Base-by-base conservation (phyloP, 2,329 filamentous ascomycete species). In the Pezicula rhizophila region DNA sequence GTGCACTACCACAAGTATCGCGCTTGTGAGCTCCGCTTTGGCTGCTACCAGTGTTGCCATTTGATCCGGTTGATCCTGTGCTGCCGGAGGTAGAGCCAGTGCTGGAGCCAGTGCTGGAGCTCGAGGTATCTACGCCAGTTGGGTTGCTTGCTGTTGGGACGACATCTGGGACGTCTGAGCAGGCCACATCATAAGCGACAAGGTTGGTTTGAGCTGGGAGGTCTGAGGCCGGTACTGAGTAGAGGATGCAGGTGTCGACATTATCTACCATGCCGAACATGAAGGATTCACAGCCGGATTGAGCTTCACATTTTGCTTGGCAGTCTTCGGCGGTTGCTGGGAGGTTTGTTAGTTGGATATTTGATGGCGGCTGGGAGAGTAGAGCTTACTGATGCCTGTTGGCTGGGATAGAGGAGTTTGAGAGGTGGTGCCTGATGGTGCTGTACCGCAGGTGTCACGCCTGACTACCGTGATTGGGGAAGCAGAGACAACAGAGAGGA, bases 161-260 rank as follows among this genome's bases (percentile, higher is more conserved):
- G 26, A 48, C 46, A 15, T 14, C 8, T 23, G 46, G 46, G 23
- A 48, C 26, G 15, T 39, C 44, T 7, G 46, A 20, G 17, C 46
- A 48, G 20, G 38, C 46, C 10, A 43, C 43, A 31, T 48, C 46
- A 35, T 48, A 48, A 25, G 46, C 46, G 14, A 48, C 38, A 11
- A 48, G 46, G 39, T 48, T 43, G 46, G 20, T 43, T 35, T 48
- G 46, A 43, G 46, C 25, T 14, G 56, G 56, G n/a, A 58, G 42
- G 2, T 49, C 51, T 12, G 56, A 38, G 37, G 56, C 56, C 4
- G 56, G 23, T 2, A 58, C 55, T 8, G 52, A 50, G 51, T 51
- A 58, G 38, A 57, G 53, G 26, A 57, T 56, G 46, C 56, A 58
- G 34, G 55, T 35, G 31, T 41, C 41, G 12, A 11, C 47, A 17